Base-by-base conservation (phyloP, 371 early-diverging fungal species). In the Mortierella sp. region DNA sequence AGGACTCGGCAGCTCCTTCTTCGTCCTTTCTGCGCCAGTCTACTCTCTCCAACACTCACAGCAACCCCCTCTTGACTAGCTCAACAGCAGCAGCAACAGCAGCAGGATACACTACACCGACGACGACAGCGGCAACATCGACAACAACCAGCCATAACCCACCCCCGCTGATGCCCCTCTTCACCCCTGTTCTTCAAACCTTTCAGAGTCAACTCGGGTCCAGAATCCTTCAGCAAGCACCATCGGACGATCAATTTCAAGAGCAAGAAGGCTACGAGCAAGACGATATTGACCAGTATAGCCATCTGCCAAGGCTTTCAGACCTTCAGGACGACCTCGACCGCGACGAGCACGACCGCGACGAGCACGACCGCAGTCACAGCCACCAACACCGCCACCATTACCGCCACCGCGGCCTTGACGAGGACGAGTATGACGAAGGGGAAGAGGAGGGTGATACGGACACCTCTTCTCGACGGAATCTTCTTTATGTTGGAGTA, bases 121-220 rank as follows among this genome's bases (percentile, higher is more conserved):
- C 64, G 10, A 34, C n/a, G 5, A 28, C 40, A 70, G 19, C 64
- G 4, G 31, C 37, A 64, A 34, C 64, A 37, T 6, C 73, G 10
- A 31, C 69, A 5, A 69, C 40, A 11, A 10, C 34, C 37, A 24
- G 67, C 28, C 67, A 76, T 21, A 74, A 79, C 46, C 77, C 80
- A 5, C 69, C 79, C 2, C 84, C 84, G 2, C 69, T 85, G 59
- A 85, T 85, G 85, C 85, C 85, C 4, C 73, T 85, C 54, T 85
- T 85, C 71, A 85, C 85, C 8, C 85, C 85, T 10, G 85, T 85
- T 14, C 76, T 85, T 1, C 81, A 85, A 50, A 81, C 81, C 76
- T 85, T 81, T 64, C 85, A 85, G 50, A 69, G 71, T 46, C 81
- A 79, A 31, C 81, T 54, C 46, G 85, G 85, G 31, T 78, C 81